Base-by-base conservation (phyloP, 169 alveolate species). In the Neospora caninum region DNA sequence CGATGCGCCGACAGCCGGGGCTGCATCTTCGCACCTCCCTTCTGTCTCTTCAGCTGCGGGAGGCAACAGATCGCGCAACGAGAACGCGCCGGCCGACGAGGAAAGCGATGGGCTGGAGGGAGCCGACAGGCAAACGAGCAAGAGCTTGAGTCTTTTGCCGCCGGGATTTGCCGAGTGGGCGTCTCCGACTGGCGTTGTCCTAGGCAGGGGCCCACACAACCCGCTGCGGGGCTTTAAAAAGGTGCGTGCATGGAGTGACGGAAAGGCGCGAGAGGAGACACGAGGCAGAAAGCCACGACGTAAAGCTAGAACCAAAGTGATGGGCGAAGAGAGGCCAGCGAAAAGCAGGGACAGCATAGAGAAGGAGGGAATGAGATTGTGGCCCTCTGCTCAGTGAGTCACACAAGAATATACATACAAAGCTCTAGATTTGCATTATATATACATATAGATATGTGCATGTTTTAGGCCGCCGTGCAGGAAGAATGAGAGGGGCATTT, bases 141-240 rank as follows among this genome's bases (percentile, higher is more conserved):
- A 64, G 31, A 29, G 16, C 73, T 16, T 27, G 73, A 64, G 73
- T 27, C n/a, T 64, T 4, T 29, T 64, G 34, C 73, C 25, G 73
- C 73, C 34, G 25, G 73, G 73, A 22, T 64, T 10, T 29, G 41
- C 29, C 86, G 86, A 78, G 70, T 97, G 98, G 97, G 94, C 95
- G 29, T 94, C 95, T 70, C 98, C 98, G 31, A 96, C 95, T 88
- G 98, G 98, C 13, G 97, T 96, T 1, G 96, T 97, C 38, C 93
- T 97, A 84, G 98, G 98, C 49, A 91, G 98, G n/a, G 98, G 98
- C 16, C 98, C 98, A 38, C 96, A 96, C 93, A 96, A 53, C 86
- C 70, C 98, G 0, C 97, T 95, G 92, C 92, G 97, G 25, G 95
- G 96, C 20, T 96, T 95, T 93, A 96, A 93, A 92, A 97, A 97